Base-by-base conservation (phyloP, 139 green algal genomes). In the Chlamydomonas sp. region DNA sequence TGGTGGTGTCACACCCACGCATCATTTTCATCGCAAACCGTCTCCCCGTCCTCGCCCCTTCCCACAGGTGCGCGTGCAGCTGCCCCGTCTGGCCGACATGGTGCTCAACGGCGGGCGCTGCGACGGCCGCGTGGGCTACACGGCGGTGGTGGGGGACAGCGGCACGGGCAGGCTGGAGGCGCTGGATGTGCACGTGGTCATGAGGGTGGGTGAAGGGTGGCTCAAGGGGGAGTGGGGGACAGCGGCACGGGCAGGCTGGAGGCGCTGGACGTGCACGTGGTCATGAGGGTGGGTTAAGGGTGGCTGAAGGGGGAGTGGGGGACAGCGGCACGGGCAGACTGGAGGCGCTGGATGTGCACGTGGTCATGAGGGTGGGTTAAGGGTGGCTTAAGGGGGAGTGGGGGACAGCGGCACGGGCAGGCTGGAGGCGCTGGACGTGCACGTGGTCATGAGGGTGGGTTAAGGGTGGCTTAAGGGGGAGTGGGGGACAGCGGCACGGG, bases 61-160 rank as follows among this genome's bases (percentile, higher is more conserved):
- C 75, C 75, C 58, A 1, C 78, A 90, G 80, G 80, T 85, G 15
- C 85, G 89, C 18, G 58, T 92, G 49, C 84, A 61, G 0, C 60
- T 86, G 18, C 69, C 89, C n/a, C 89, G 85, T 58, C 86, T 86
- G 77, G 74, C 62, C 0, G 89, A 92, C 71, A 49, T 89, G 15
- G 89, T 72, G 10, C 61, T 92, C 16, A 63, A 74, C 57, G 89
- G 80, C 58, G 92, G 92, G 2, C 88, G 92, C 17, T 83, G 61
- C 75, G 77, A 89, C 15, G 86, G 62, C 68, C 68, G 17, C 16
- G 68, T 31, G 2, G 15, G 31, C 68, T 74, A 74, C 15, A 17
- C 31, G 68, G 68, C 68, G 16, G 2, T 74, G 14, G 9, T 74
- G 68, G 91, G 86, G 14, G 92, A 79, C 73, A 77, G 89, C 63